A percentile compares a stretch with the other conserved stretches of the same genome.
Conservation (phyloP, 495 filamentous ascomycete genomes). For the Aspergillus olivimuriae region DNA sequence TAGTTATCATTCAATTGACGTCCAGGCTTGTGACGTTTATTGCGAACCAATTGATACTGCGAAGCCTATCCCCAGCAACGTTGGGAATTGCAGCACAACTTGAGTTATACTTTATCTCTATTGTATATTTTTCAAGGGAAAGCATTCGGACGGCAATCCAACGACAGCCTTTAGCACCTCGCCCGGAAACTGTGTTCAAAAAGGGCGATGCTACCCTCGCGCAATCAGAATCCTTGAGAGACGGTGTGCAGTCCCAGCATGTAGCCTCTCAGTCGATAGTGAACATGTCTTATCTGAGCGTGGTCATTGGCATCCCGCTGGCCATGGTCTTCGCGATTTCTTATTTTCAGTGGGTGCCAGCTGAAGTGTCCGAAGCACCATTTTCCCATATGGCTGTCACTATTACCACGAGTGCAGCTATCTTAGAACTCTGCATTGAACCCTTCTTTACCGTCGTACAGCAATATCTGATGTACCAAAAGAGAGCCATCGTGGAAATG, state of each 20-base stretch:
- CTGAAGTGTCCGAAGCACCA: conserved; percentile 48
- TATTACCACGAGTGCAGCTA: conserved; percentile 66
- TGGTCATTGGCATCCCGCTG: conserved; percentile 61
- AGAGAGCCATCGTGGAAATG: conserved; percentile 74
- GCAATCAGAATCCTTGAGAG: not conserved
- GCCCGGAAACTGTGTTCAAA: conserved; percentile 5
- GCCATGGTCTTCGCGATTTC: conserved; percentile 52
- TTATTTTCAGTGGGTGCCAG: conserved; percentile 55
- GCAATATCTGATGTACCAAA: conserved; percentile 69
- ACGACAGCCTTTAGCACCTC: conserved; percentile 50
- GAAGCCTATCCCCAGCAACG: conserved; percentile 74
- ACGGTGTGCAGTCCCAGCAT: too few relatives aligned
- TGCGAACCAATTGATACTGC: conserved; percentile 83
- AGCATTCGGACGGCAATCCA: conserved; percentile 80
- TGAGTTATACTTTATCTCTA: conserved; percentile 80
- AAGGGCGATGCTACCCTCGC: not conserved
- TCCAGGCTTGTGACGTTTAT: conserved; percentile 84
- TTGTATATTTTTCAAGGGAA: conserved; percentile 88
- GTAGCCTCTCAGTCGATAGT: conserved; percentile 61
- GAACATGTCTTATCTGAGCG: conserved; percentile 79
- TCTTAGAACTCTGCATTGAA: conserved; percentile 76
- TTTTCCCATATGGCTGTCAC: conserved; percentile 57
- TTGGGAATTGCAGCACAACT: conserved; percentile 83
- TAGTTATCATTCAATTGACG: conserved; percentile 78
- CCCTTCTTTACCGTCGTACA: conserved; percentile 81